Evolutionary conservation across 1,284 basidiomycete species (phyloP), one percentile per base, ranked within the genome.

Genomic region (Heterobasidion annosum): DNA sequence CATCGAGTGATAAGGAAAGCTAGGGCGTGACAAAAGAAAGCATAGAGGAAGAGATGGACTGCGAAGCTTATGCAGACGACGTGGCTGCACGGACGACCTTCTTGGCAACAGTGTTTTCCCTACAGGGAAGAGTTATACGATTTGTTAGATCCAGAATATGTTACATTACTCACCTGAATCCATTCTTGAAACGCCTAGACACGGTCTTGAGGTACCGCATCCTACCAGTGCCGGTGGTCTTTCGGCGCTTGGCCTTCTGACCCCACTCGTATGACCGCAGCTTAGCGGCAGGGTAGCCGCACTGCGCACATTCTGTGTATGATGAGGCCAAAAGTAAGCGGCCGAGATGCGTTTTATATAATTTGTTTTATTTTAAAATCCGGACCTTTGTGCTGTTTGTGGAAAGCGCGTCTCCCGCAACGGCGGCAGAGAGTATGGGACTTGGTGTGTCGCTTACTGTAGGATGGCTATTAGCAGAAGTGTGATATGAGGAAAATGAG

Each of bases 211-310:
- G 83, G 84, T 95, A 85, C 63, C 81, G 79, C 94, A 98, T 97
- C 68, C 96, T 85, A 63, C 96, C 96, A 64, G 96, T 95, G 64
- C 96, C 96, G 62, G 95, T 94, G 55, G 94, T 97, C 86, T 97
- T 96, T 85, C 96, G 88, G 77, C 96, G 88, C 86, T 98, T 98
- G 58, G 95, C 96, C 85, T 99, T 99, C 72, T 88, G 82, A 64
- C 93, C 93, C 96, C 96, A 99, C 76, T 98, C 90, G 76, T 86
- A 98, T 66, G 91, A 95, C 69, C 96, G 87, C 67, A 95, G 78
- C 79, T 94, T 98, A 60, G 96, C 95, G 57, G 92, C 77, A 55
- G 96, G 96, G 78, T 94, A 98, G 57, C 96, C 97, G 72, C 97
- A 98, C 70, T 93, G 88, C 52, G 88, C 90, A 74, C 96, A 99